A percentile compares a stretch with the other conserved stretches of the same genome.
Conservation (phyloP, 495 filamentous ascomycete species). For the Tuber melanosporum region DNA sequence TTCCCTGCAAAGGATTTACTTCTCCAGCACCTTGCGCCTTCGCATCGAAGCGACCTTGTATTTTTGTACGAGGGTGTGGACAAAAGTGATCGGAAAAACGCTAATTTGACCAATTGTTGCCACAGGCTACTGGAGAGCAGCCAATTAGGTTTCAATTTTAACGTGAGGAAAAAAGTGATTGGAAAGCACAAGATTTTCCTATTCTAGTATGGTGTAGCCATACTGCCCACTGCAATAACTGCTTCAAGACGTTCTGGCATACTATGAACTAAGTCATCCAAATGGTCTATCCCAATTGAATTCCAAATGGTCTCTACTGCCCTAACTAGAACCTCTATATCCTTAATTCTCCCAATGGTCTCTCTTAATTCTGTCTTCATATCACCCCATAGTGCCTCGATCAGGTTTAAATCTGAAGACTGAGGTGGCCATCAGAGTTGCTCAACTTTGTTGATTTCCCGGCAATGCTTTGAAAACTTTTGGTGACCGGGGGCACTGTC, state of each 20-base stretch:
- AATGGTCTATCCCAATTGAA: not conserved
- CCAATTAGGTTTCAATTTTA: too few relatives aligned
- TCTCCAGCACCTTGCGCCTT: constrained; percentile 34
- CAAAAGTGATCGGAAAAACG: too few relatives aligned
- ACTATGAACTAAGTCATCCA: constrained; percentile 7
- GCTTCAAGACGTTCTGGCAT: not conserved
- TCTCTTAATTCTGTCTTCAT: not conserved
- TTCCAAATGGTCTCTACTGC: not conserved
- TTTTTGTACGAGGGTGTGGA: not conserved
- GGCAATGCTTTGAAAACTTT: constrained; percentile 7
- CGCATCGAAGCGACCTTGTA: constrained; percentile 18
- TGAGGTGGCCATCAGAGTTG: constrained; percentile 10
- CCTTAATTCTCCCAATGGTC: constrained; percentile 7
- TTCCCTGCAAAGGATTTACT: constrained; percentile 36
- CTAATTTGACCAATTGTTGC: too few relatives aligned
- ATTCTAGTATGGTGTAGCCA: too few relatives aligned
- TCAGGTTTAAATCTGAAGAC: constrained; percentile 25
- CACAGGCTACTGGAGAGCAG: too few relatives aligned
- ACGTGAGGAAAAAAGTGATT: too few relatives aligned
- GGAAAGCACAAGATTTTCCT: too few relatives aligned
- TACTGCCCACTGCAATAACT: too few relatives aligned
- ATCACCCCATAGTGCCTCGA: constrained; percentile 6
- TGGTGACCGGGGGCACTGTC: constrained; percentile 22
- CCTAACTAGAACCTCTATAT: not conserved
- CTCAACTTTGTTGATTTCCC: constrained; percentile 12